Evolutionary conservation across 768 basidiomycete genomes (phyloP).

Genomic region (Mycena filopes): DNA sequence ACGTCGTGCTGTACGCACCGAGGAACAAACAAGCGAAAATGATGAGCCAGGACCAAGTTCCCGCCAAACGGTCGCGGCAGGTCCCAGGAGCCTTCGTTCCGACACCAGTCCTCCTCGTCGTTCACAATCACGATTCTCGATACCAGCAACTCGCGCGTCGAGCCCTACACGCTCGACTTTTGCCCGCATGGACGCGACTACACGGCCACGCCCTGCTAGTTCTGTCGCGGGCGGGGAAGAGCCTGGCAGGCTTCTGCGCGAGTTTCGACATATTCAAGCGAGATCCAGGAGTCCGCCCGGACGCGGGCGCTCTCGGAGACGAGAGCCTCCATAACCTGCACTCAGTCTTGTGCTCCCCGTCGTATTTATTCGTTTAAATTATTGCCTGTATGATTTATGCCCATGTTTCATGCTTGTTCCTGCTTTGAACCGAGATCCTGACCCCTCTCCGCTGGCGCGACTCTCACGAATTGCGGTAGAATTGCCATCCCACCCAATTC

Average conservation of each 20-base stretch:
- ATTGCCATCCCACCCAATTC: conserved; percentile 99
- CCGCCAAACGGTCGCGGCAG: conserved; percentile 35
- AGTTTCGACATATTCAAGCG: conserved; percentile 61
- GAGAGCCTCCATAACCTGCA: conserved; percentile 46
- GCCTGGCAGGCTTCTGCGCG: conserved; percentile 62
- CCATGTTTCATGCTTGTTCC: conserved; percentile 22
- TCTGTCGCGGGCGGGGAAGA: conserved; percentile 45
- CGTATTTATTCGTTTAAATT: conserved; percentile 36
- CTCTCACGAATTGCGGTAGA: conserved; percentile 92
- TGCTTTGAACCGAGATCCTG: too few relatives aligned
- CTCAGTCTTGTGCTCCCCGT: not conserved
- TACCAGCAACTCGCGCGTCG: conserved; percentile 30
- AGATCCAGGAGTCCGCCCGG: conserved; percentile 59
- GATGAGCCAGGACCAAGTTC: conserved; percentile 32
- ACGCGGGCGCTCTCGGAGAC: conserved; percentile 50
- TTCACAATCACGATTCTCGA: conserved; percentile 28
- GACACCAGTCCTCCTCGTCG: conserved; percentile 34
- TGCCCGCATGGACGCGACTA: conserved; percentile 18
- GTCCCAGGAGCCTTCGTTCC: conserved; percentile 27
- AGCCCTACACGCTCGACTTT: conserved; percentile 29
- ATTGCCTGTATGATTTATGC: conserved; percentile 21
- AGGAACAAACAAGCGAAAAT: conserved; percentile 38
- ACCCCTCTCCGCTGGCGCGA: not conserved
- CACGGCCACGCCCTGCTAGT: conserved; percentile 40
- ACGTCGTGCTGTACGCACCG: conserved; percentile 38